phyloP scores from a whole-genome alignment of 768 basidiomycete genomes.

The Mycena olivaceomarginata region DNA sequence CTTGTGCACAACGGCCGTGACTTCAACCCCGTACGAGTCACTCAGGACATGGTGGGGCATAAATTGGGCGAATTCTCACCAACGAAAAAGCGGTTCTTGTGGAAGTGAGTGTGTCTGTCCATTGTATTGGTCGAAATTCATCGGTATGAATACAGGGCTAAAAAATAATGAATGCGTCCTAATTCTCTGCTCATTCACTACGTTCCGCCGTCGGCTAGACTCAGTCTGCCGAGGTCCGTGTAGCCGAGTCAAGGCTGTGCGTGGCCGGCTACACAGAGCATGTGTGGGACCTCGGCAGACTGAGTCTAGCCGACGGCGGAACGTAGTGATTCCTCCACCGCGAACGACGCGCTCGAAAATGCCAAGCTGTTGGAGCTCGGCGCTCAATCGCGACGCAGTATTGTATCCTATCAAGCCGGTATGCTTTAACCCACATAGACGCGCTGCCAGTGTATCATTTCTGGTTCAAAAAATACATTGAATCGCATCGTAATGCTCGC shows the following conservation, averaged over 20 bases:
- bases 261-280: too few species aligned
- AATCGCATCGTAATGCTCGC: background rate
- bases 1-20: slow-evolving; percentile 96
- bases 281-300: too few species aligned
- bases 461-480: background rate
- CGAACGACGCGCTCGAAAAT: background rate
- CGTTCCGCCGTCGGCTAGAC: too few species aligned
- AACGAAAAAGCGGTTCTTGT: slow-evolving; percentile 91
- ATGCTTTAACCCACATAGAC: background rate
- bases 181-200: background rate
- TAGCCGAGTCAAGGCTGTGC: too few species aligned
- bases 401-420: background rate
- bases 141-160: background rate
- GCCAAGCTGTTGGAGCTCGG: background rate
- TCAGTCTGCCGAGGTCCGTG: too few species aligned
- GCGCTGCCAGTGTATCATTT: background rate
- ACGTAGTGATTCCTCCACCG: background rate
- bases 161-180: slow-evolving; percentile 21
- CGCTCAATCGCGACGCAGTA: background rate
- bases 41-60: slow-evolving; percentile 99
- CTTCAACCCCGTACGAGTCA: slow-evolving; percentile 89
- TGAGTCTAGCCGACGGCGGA: too few species aligned
- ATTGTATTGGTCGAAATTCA: background rate
- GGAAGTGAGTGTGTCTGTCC: slow-evolving; percentile 76
- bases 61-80: slow-evolving; percentile 97